Conservation (phyloP, 176 grass and related monocot genomes). For the Pontederia crassipes region DNA sequence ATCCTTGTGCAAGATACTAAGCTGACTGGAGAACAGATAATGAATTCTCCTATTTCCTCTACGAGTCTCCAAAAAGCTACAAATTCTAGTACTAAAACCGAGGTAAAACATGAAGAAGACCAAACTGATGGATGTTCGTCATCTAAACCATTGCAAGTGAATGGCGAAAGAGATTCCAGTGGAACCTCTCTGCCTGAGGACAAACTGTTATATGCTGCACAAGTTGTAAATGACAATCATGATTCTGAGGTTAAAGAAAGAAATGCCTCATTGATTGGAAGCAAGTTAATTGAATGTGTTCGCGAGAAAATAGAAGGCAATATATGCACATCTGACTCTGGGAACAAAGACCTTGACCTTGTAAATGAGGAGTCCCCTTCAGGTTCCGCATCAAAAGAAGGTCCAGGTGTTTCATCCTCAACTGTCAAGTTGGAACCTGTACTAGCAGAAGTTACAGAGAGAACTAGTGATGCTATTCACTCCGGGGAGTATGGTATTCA, state of each 20-base stretch:
- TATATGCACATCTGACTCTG: conserved; percentile 18
- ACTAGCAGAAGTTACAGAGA: conserved; percentile 17
- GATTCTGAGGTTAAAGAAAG: conserved; percentile 3
- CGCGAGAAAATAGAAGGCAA: conserved; percentile 36
- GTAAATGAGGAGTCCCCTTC: conserved; percentile 5
- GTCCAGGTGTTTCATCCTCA: conserved; percentile 14
- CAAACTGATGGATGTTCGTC: background rate
- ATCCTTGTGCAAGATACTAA: conserved; percentile 13
- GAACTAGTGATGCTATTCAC: conserved; percentile 3
- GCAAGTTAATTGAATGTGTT: conserved; percentile 10
- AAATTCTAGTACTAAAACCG: conserved; percentile 26
- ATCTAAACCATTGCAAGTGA: conserved; percentile 1
- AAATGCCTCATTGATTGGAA: conserved; percentile 13
- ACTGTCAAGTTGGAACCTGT: conserved; percentile 21
- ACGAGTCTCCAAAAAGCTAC: conserved; percentile 17
- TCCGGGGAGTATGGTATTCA: background rate
- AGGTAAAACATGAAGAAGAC: conserved; percentile 17
- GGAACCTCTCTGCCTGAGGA: background rate
- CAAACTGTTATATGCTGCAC: background rate
- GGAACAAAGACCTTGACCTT: conserved; percentile 1
- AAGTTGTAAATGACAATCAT: background rate
- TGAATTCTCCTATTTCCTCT: conserved; percentile 7
- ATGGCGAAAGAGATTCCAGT: conserved; percentile 25
- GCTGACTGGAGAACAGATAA: conserved; percentile 1
- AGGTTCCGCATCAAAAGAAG: conserved; percentile 21